Base-by-base conservation (phyloP, 2,329 filamentous ascomycete species). In the Mollisia scopiformis region DNA sequence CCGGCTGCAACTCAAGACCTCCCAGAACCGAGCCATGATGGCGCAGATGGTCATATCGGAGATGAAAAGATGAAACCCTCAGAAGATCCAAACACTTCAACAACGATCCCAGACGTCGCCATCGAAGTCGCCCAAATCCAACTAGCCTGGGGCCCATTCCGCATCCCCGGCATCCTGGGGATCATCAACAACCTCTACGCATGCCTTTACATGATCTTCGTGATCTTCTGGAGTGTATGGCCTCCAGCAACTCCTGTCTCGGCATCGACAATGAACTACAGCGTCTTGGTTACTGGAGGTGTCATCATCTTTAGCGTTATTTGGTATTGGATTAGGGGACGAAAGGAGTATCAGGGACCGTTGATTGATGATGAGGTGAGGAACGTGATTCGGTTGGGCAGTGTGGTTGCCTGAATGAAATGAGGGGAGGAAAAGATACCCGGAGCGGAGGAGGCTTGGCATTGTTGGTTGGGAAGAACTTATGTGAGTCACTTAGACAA, bases 131-230 rank as follows among this genome's bases (percentile, higher is more conserved):
- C 62, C 4, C 35, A 53, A 27, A 57, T 23, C 8, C 41, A 66
- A 23, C 71, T 82, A 0, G 70, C 76, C 7, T 87, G 84, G 84
- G 84, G 84, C 0, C 83, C 83, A 0, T 87, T 83, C 78, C 79
- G 78, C 43, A 59, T 87, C 0, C 80, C 80, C 0, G 82, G 82
- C 3, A 67, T 76, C 0, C 68, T 82, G 1, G 84, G 84, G 0
- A 81, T 78, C 6, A 66, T 79, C 23, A 86, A 86, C 69, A 87
- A 87, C 59, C 66, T 74, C 1, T 82, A 84, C 53, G 79, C 83
- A 1, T 83, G 81, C 66, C 53, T 75, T 2, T 87, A 85, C 66
- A 79, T 82, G 69, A 59, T 81, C 1, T 79, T 86, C 41, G 75
- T 86, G 2, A 78, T 83, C 11, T 86, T 87, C 71, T 87, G 82